phyloP scores from a whole-genome alignment of 257 asterid genomes.

The Paraleonurus japonicus region DNA sequence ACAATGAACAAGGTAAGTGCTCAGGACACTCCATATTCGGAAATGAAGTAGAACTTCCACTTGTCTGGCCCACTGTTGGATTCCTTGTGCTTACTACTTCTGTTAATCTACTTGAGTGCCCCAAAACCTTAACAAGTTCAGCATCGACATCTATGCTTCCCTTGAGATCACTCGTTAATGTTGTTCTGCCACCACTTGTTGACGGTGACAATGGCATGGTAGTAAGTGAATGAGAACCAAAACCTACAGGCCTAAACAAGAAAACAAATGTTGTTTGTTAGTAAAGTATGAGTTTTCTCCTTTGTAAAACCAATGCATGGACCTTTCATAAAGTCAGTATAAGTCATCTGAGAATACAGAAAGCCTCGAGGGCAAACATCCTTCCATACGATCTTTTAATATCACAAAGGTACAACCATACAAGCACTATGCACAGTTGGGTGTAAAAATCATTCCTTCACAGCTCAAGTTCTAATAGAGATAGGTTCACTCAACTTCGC shows the following conservation, averaged over 20 bases:
- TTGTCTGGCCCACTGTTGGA: conserved; percentile 36
- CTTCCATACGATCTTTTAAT: conserved; percentile 7
- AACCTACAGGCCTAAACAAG: conserved; percentile 46
- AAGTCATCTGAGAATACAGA: background rate
- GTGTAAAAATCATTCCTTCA: background rate
- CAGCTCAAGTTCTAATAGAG: conserved; percentile 6
- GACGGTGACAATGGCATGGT: conserved; percentile 36
- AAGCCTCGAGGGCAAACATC: conserved; percentile 11
- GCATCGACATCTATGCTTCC: conserved; percentile 37
- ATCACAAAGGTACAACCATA: conserved; percentile 18
- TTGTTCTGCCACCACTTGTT: conserved; percentile 33
- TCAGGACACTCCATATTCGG: conserved; percentile 26
- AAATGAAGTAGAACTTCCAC: conserved; percentile 34
- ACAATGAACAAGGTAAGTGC: conserved; percentile 36
- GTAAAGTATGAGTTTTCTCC: conserved; percentile 23
- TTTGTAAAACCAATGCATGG: conserved; percentile 8
- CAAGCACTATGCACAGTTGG: background rate
- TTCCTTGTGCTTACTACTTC: conserved; percentile 25
- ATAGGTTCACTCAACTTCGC: background rate
- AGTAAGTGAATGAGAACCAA: conserved; percentile 37
- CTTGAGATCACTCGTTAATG: conserved; percentile 29
- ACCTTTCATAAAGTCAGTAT: background rate
- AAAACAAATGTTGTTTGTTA: conserved; percentile 25
- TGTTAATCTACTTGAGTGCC: conserved; percentile 27
- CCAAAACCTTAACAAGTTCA: conserved; percentile 31